Conservation (phyloP, 108 stramenopile species). For the Parmales sp. region DNA sequence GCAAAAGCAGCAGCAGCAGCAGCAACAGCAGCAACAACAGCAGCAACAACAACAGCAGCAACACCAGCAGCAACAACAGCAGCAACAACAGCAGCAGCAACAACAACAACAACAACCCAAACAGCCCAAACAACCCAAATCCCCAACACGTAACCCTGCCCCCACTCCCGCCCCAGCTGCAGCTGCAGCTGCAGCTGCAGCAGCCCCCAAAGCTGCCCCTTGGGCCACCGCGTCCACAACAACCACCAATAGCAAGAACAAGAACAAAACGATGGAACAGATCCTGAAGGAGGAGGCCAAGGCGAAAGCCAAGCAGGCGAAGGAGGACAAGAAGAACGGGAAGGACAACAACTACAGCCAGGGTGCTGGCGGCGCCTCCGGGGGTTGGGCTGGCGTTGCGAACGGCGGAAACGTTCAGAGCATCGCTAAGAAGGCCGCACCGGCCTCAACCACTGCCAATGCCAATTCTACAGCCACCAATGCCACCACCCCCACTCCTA, state of each 20-base stretch:
- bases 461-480: no score
- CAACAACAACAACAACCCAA: not conserved
- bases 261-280: constrained; percentile 59
- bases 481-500: no score
- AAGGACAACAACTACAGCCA: no score
- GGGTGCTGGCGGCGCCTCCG: constrained; percentile 23
- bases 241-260: constrained; percentile 22
- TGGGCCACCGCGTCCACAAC: constrained; percentile 47
- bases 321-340: constrained; percentile 19
- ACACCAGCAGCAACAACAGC: no score
- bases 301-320: constrained; percentile 47
- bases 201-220: constrained; percentile 26
- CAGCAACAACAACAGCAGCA: constrained; percentile 22
- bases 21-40: constrained; percentile 12
- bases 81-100: constrained; percentile 26
- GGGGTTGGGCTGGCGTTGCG: constrained; percentile 79
- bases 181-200: constrained; percentile 26
- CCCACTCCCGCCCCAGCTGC: constrained; percentile 8
- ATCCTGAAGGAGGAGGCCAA: constrained; percentile 80
- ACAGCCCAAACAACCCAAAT: no score
- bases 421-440: not conserved
- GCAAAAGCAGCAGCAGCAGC: constrained; percentile 20
- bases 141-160: no score
- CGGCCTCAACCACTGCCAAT: not conserved
- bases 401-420: constrained; percentile 23